Conservation (phyloP, 2,329 filamentous ascomycete species). For the Aspergillus alliaceus region DNA sequence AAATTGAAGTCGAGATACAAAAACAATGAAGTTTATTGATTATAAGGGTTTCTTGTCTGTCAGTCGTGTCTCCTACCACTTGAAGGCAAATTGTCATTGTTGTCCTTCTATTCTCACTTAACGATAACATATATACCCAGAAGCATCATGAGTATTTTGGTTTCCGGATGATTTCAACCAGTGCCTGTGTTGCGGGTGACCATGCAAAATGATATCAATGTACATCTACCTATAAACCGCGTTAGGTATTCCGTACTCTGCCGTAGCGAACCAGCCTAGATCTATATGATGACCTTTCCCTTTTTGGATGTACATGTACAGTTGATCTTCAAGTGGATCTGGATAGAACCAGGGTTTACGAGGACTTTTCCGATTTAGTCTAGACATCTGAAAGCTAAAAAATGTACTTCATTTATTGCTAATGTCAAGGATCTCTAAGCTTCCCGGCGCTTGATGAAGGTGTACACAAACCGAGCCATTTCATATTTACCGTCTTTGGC, state of each 20-base stretch:
- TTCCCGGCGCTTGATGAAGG: slow-evolving; percentile 22
- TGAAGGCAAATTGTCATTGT: background rate
- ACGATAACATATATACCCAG: too few relatives aligned
- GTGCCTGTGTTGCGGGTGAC: background rate
- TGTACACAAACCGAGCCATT: slow-evolving; percentile 43
- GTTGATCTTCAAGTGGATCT: background rate
- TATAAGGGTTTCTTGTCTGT: background rate
- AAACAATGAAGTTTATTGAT: background rate
- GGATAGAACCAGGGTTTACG: background rate
- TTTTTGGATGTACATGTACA: background rate
- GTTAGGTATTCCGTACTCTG: background rate
- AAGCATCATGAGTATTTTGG: too few relatives aligned
- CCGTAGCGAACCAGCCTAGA: background rate
- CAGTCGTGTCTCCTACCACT: background rate
- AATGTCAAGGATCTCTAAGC: background rate
- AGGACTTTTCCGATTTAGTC: background rate
- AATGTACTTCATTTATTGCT: background rate
- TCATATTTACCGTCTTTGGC: slow-evolving; percentile 37
- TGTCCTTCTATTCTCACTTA: background rate
- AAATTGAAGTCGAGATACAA: background rate
- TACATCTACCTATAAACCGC: too few relatives aligned
- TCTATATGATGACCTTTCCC: background rate
- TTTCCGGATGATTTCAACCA: background rate
- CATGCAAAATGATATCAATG: background rate
- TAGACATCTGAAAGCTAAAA: background rate